Conservation (phyloP, 1,284 basidiomycete genomes). For the Flammula alnicola region DNA sequence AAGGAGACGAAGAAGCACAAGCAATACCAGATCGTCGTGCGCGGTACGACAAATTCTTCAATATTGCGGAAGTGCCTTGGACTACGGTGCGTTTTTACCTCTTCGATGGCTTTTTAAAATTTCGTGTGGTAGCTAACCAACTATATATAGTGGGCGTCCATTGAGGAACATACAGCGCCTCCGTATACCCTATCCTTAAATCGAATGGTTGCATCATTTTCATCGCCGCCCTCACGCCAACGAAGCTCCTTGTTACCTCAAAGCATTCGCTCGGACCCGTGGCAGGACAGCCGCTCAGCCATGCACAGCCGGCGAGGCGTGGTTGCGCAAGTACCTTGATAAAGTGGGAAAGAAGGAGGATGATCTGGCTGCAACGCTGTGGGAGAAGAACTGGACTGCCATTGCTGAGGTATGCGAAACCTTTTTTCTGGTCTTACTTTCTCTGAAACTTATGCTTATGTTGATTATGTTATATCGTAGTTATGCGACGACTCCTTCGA, state of each 20-base stretch:
- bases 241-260: slow-evolving; percentile 85
- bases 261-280: slow-evolving; percentile 85
- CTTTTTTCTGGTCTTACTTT: slow-evolving; percentile 10
- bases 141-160: slow-evolving; percentile 71
- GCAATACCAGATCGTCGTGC: slow-evolving; percentile 77
- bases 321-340: slow-evolving; percentile 81
- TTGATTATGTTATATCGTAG: slow-evolving; percentile 52
- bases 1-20: slow-evolving; percentile 18
- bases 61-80: slow-evolving; percentile 95
- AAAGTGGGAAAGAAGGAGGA: slow-evolving; percentile 70
- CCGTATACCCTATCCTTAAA: slow-evolving; percentile 95
- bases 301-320: slow-evolving; percentile 81
- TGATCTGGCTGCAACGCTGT: slow-evolving; percentile 78
- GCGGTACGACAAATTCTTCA: slow-evolving; percentile 99
- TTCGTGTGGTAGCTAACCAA: slow-evolving; percentile 3
- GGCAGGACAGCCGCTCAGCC: slow-evolving; percentile 49
- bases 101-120: slow-evolving; percentile 1
- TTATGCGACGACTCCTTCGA: slow-evolving; percentile 98
- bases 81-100: slow-evolving; percentile 68
- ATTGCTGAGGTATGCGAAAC: slow-evolving; percentile 88
- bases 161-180: slow-evolving; percentile 72
- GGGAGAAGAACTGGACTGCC: slow-evolving; percentile 88
- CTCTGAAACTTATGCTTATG: too few relatives aligned
- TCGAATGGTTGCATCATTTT: slow-evolving; percentile 99
- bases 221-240: slow-evolving; percentile 82